Evolutionary conservation across 164 flowering plant genomes (phyloP), one percentile per base, ranked within the genome.

Genomic region (Magnolia changhungtana): DNA sequence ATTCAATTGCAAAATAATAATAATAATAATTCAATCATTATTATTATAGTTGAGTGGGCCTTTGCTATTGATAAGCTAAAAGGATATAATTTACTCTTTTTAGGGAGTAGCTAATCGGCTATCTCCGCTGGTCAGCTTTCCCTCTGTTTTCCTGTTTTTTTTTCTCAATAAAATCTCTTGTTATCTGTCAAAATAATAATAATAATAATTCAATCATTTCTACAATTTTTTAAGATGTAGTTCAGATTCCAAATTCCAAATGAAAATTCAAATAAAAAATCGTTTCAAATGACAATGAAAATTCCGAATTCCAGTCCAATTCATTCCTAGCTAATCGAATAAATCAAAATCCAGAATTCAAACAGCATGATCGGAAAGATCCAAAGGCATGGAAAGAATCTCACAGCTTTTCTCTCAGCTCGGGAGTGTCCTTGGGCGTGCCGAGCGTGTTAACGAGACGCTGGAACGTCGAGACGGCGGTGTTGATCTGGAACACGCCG

Each of bases 371-470:
- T 64, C 9, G n/a, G 31, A 45, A 67, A 67, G 14, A 49, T 19
- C 52, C 23, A 50, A 70, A 18, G 19, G 20, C 45, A 37, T 37
- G 61, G 18, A 55, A 55, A 3, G 58, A 63, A 37, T 81, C 89
- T 81, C 31, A 90, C 93, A 90, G 80, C 79, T 85, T 87, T 27
- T 90, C 88, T 10, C 91, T 86, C 50, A 86, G 88, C 50, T 88
- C 83, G 27, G 82, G 88, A 69, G 91, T 90, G 72, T 90, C 93
- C 77, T 87, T 90, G 45, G 89, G 89, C 50, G 93, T 88, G 2
- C 93, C 93, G 13, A 90, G 86, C 75, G 90, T 82, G 73, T 85
- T 85, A 19, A 88, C 93, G 64, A 90, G 89, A 23, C 93, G 87
- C n/a, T 79, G 84, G 74, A 88, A 90, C 67, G 87, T 77, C 8